A percentile compares a stretch with the other conserved stretches of the same genome.
Evolutionary conservation across 1,139 yeast species (phyloP).

Genomic region (Blastobotrys malaysiensis): DNA sequence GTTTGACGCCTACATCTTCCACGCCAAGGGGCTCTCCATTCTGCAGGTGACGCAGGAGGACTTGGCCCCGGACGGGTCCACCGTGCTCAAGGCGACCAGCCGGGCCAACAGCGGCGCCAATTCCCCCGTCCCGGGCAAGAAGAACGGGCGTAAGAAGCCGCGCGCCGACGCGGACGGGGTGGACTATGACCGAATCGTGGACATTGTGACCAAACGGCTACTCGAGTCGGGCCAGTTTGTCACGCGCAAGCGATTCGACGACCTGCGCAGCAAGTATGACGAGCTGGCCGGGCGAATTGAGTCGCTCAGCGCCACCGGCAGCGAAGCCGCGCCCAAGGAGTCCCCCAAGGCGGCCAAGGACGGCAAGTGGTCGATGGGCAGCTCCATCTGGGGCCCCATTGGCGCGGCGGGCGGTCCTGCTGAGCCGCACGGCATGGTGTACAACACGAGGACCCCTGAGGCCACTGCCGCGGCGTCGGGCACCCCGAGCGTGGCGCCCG

Average conservation of each 20-base stretch:
- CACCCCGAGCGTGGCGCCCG: not conserved
- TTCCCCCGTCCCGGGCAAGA: not conserved
- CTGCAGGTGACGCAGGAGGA: conserved; percentile 8
- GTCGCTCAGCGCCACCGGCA: conserved; percentile 1
- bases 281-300: conserved; percentile 1
- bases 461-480: not conserved
- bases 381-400: not conserved
- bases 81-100: conserved; percentile 4
- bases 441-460: not conserved
- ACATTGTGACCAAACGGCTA: conserved; percentile 8
- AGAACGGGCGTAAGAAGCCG: not conserved
- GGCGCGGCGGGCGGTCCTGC: not conserved
- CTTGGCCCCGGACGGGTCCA: conserved; percentile 7
- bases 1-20: conserved; percentile 22
- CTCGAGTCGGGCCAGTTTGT: conserved; percentile 20
- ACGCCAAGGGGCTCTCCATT: conserved; percentile 21
- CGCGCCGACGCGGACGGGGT: not conserved
- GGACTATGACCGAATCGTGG: conserved; percentile 8
- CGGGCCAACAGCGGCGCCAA: not conserved
- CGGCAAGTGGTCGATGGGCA: not conserved
- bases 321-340: not conserved
- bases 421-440: not conserved
- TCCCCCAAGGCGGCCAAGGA: not conserved
- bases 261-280: conserved; percentile 8
- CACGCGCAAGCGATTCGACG: conserved; percentile 14